Percentiles rank a stretch among this genome's conserved stretches.
phyloP scores from a whole-genome alignment of 345 rosid genomes.

The Euphorbia lathyris region DNA sequence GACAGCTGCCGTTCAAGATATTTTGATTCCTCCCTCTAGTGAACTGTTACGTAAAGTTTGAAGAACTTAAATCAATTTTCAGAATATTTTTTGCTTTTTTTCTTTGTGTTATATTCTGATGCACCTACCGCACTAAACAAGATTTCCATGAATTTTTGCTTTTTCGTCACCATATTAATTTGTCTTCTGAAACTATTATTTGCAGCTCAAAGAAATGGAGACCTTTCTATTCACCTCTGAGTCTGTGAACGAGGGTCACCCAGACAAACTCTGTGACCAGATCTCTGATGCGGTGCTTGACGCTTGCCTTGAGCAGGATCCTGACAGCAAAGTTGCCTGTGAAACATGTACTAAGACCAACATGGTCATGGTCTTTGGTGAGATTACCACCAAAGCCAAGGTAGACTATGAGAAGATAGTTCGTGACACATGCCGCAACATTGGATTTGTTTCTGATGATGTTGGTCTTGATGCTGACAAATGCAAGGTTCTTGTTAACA shows the following conservation, averaged over 20 bases:
- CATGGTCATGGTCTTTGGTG: conserved; percentile 43
- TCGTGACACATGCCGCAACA: conserved; percentile 33
- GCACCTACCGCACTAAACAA: background rate
- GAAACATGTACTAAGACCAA: conserved; percentile 51
- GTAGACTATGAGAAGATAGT: conserved; percentile 39
- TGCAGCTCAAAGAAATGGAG: conserved; percentile 34
- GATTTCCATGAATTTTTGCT: background rate
- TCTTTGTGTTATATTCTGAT: background rate
- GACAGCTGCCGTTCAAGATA: background rate
- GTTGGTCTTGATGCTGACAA: conserved; percentile 39
- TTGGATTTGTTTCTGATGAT: conserved; percentile 33
- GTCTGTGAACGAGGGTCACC: conserved; percentile 55
- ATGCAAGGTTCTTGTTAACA: conserved; percentile 39
- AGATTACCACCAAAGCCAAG: conserved; percentile 39
- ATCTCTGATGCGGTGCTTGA: conserved; percentile 49
- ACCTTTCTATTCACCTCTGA: conserved; percentile 49
- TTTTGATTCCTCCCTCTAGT: background rate
- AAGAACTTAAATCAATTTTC: background rate
- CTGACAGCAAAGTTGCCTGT: conserved; percentile 50
- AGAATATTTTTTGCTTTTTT: background rate
- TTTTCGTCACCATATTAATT: background rate
- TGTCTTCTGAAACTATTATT: conserved; percentile 2
- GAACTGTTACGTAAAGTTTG: background rate
- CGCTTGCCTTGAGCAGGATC: conserved; percentile 47
- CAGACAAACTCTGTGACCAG: conserved; percentile 50